Percentiles rank a stretch among this genome's conserved stretches.
Conservation (phyloP, 768 basidiomycete species). For the Lactarius hengduanensis region DNA sequence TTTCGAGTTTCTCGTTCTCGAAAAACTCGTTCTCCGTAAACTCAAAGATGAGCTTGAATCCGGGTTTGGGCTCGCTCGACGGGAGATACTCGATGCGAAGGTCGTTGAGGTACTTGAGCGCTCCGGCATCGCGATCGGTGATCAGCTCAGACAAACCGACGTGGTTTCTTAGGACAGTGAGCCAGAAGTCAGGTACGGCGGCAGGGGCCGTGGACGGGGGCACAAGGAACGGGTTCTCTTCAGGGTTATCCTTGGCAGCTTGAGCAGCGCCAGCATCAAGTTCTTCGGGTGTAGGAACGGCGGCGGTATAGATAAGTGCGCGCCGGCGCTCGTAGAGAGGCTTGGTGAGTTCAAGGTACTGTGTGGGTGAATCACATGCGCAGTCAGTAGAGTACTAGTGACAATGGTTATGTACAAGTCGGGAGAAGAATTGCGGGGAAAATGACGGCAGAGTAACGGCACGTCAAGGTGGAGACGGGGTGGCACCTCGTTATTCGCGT, state of each 20-base stretch:
- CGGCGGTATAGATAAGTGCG: slow-evolving; percentile 77
- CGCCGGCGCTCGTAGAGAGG: slow-evolving; percentile 87
- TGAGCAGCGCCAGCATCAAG: slow-evolving; percentile 75
- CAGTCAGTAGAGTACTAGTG: slow-evolving; percentile 3
- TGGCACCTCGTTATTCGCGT: slow-evolving; percentile 6
- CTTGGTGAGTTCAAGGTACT: slow-evolving; percentile 75
- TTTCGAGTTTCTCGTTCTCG: slow-evolving; percentile 76
- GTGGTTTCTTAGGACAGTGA: slow-evolving; percentile 94
- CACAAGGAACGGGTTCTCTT: slow-evolving; percentile 54
- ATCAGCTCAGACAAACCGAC: slow-evolving; percentile 81
- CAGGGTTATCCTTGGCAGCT: slow-evolving; percentile 71
- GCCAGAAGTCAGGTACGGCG: slow-evolving; percentile 95
- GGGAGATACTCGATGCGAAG: slow-evolving; percentile 76
- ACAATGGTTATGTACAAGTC: neutral
- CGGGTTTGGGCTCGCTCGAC: slow-evolving; percentile 65
- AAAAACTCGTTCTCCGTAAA: slow-evolving; percentile 88
- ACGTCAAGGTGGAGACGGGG: neutral
- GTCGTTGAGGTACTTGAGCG: slow-evolving; percentile 80
- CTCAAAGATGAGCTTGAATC: slow-evolving; percentile 86
- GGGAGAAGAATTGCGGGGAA: slow-evolving; percentile 3
- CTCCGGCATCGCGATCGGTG: slow-evolving; percentile 87
- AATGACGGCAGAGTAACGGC: slow-evolving; percentile 16
- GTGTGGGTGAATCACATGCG: slow-evolving; percentile 10
- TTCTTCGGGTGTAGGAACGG: slow-evolving; percentile 75
- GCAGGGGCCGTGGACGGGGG: slow-evolving; percentile 34